phyloP scores from a whole-genome alignment of 2,329 filamentous ascomycete species.

The Lachnellula subtilissima region DNA sequence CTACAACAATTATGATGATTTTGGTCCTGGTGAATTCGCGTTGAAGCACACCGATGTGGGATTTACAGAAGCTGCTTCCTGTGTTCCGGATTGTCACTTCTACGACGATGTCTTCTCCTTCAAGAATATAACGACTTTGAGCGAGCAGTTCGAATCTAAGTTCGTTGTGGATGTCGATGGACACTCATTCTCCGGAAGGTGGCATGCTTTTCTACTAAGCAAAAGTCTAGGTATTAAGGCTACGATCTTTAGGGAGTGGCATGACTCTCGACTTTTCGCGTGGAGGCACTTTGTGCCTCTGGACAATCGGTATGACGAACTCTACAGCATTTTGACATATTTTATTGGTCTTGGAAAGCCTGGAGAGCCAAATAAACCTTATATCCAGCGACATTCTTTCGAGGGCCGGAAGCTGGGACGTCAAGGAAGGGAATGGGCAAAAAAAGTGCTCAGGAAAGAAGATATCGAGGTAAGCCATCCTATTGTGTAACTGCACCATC shows the following conservation, averaged over 20 bases:
- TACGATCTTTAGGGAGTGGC: constrained; percentile 76
- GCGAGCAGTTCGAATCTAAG: constrained; percentile 56
- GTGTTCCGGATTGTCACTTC: constrained; percentile 41
- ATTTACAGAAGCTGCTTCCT: constrained; percentile 39
- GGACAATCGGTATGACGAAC: constrained; percentile 67
- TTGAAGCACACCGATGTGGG: constrained; percentile 31
- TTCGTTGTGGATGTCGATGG: constrained; percentile 75
- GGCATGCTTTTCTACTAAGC: constrained; percentile 63
- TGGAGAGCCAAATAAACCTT: constrained; percentile 35
- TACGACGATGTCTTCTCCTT: constrained; percentile 41
- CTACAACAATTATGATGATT: constrained; percentile 38
- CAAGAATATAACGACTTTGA: constrained; percentile 51
- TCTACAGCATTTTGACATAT: constrained; percentile 70
- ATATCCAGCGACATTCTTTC: constrained; percentile 39
- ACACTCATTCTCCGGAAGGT: constrained; percentile 65
- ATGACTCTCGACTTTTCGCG: constrained; percentile 65
- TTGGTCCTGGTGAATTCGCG: constrained; percentile 35
- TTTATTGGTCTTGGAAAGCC: constrained; percentile 57
- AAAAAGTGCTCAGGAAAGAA: constrained; percentile 63
- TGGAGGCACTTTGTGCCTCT: constrained; percentile 82
- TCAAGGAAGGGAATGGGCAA: constrained; percentile 66
- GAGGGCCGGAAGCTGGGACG: constrained; percentile 61
- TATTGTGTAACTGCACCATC: constrained; percentile 27
- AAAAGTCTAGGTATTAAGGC: constrained; percentile 71
- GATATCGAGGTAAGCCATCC: constrained; percentile 63